These are phyloP conservation scores for Parasitella parasitica DNA, from an alignment of 371 early-diverging fungal species.

Conservation along the genomic window DNA sequence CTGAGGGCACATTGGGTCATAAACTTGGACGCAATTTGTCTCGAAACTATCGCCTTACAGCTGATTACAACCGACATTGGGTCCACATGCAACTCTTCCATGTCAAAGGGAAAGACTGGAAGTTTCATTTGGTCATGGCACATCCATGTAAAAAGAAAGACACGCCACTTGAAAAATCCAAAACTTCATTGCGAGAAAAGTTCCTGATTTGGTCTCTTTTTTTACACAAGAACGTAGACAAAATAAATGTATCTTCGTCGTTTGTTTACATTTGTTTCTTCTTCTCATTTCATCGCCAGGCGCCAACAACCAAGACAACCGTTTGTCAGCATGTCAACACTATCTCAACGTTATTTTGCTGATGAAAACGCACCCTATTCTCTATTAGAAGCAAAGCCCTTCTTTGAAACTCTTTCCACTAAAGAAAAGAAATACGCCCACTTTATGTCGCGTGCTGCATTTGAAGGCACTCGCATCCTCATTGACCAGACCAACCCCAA, in stretches of 20 bases:
- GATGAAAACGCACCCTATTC: slow-evolving; percentile 52
- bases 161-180: no score
- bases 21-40: no score
- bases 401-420: slow-evolving; percentile 51
- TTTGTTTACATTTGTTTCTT: neutral
- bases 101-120: no score
- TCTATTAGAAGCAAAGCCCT: slow-evolving; percentile 51
- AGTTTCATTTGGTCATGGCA: no score
- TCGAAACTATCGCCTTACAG: no score
- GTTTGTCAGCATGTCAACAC: slow-evolving; percentile 4
- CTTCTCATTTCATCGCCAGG: neutral
- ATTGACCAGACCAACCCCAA: slow-evolving; percentile 45
- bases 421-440: slow-evolving; percentile 63
- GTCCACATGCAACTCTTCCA: no score
- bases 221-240: neutral
- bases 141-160: no score
- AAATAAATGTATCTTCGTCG: neutral
- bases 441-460: slow-evolving; percentile 58
- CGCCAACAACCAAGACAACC: neutral
- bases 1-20: no score
- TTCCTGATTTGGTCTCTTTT: neutral
- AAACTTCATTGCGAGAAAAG: no score
- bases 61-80: no score
- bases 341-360: slow-evolving; percentile 41
- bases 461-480: slow-evolving; percentile 56